Evolutionary conservation across 306 rosid species (phyloP).

Genomic region (Albizia julibrissin): DNA sequence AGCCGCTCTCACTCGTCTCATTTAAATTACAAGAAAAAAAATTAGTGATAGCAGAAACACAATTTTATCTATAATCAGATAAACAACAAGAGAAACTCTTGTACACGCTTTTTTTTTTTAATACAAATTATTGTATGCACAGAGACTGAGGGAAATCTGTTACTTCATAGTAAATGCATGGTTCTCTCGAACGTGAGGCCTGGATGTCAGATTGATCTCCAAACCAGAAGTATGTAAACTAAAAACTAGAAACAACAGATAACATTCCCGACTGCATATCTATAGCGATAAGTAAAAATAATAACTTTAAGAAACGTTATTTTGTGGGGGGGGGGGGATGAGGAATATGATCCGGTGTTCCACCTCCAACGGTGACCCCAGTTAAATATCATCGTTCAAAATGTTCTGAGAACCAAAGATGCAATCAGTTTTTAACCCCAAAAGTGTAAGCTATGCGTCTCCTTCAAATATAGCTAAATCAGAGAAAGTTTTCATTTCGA

Average conservation of each 20-base stretch:
- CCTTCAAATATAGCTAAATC: not conserved
- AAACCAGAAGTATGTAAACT: not conserved
- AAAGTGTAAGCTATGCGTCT: not conserved
- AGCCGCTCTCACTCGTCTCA: not conserved
- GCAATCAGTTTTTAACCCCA: not conserved
- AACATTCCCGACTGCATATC: not conserved
- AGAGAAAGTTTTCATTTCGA: conserved; percentile 7
- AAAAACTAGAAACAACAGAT: not conserved
- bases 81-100: not conserved
- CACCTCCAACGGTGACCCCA: not conserved
- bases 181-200: not conserved
- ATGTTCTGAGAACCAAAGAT: not conserved
- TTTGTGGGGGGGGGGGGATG: not conserved
- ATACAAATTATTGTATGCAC: not conserved
- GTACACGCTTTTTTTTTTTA: not conserved
- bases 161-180: not conserved
- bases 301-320: not conserved
- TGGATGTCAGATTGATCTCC: not conserved
- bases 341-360: conserved; percentile 1
- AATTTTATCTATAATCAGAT: not conserved
- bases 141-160: not conserved
- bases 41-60: not conserved
- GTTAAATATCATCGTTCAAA: not conserved
- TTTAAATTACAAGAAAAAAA: not conserved
- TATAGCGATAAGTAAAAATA: not conserved